Conservation (phyloP, 169 alveolate genomes). For the Ichthyophthirius multifiliis region DNA sequence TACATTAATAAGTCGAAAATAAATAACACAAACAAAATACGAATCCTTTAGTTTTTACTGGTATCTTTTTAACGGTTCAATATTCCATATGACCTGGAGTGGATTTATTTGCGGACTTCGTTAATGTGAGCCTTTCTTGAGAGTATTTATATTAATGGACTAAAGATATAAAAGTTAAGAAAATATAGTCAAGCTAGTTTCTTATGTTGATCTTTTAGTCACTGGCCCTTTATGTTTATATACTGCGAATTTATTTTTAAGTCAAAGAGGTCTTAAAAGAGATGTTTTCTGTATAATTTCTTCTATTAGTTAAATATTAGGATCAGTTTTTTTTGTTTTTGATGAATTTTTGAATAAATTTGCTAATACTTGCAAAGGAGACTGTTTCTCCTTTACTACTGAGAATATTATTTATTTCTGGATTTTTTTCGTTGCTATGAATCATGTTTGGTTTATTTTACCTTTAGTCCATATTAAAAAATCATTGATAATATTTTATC, state of each 20-base stretch:
- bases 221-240: slow-evolving; percentile 1
- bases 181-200: not conserved
- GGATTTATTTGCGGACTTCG: slow-evolving; percentile 5
- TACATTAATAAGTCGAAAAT: not conserved
- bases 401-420: not conserved
- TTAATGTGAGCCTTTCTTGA: not conserved
- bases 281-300: not conserved
- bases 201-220: not conserved
- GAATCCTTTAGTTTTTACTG: not conserved
- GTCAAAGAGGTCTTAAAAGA: not conserved
- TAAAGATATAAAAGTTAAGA: not conserved
- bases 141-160: not conserved
- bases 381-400: not conserved
- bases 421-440: not conserved
- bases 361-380: not conserved
- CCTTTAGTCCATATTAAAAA: not conserved
- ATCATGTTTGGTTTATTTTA: not conserved
- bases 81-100: not conserved
- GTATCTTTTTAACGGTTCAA: not conserved
- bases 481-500: not conserved
- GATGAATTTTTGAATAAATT: not conserved
- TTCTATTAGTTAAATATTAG: not conserved
- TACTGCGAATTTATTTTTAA: not conserved
- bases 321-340: not conserved
- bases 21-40: not conserved